Conservation (phyloP, 768 basidiomycete genomes). For the Mycena rosella region DNA sequence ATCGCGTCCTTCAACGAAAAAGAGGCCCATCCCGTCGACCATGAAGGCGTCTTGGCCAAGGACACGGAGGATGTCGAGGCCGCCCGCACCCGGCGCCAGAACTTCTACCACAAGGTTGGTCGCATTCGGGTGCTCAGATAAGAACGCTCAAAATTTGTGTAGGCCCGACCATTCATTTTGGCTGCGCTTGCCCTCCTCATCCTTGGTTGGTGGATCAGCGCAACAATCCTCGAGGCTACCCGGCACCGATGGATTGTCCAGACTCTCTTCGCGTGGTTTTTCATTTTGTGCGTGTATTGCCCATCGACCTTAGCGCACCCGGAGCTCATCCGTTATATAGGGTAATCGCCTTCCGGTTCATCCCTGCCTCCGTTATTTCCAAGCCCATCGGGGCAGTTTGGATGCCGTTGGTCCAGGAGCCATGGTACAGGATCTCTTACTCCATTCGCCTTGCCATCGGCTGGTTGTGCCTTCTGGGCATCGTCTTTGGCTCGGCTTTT, state of each 20-base stretch:
- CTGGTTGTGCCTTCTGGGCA: slow-evolving; percentile 81
- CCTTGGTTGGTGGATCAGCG: slow-evolving; percentile 89
- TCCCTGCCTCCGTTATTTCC: slow-evolving; percentile 78
- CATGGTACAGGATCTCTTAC: slow-evolving; percentile 68
- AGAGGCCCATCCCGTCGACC: slow-evolving; percentile 39
- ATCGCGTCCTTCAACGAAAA: slow-evolving; percentile 41
- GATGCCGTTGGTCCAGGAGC: slow-evolving; percentile 72
- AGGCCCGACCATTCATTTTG: slow-evolving; percentile 61
- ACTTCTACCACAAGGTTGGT: slow-evolving; percentile 40
- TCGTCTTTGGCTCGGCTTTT: slow-evolving; percentile 90
- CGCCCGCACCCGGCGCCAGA: slow-evolving; percentile 12
- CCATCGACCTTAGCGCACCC: neutral
- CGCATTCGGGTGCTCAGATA: slow-evolving; percentile 7
- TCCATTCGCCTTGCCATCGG: slow-evolving; percentile 71
- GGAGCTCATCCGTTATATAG: slow-evolving; percentile 45
- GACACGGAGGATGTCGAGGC: slow-evolving; percentile 41
- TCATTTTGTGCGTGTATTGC: slow-evolving; percentile 67
- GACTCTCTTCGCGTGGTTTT: slow-evolving; percentile 86
- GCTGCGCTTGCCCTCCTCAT: slow-evolving; percentile 69
- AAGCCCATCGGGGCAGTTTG: slow-evolving; percentile 81
- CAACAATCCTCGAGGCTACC: slow-evolving; percentile 75
- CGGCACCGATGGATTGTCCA: slow-evolving; percentile 88
- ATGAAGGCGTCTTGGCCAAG: slow-evolving; percentile 41
- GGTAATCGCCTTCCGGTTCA: slow-evolving; percentile 87
- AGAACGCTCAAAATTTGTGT: neutral